Base-by-base conservation (phyloP, 768 basidiomycete genomes). In the Boletus sp. region DNA sequence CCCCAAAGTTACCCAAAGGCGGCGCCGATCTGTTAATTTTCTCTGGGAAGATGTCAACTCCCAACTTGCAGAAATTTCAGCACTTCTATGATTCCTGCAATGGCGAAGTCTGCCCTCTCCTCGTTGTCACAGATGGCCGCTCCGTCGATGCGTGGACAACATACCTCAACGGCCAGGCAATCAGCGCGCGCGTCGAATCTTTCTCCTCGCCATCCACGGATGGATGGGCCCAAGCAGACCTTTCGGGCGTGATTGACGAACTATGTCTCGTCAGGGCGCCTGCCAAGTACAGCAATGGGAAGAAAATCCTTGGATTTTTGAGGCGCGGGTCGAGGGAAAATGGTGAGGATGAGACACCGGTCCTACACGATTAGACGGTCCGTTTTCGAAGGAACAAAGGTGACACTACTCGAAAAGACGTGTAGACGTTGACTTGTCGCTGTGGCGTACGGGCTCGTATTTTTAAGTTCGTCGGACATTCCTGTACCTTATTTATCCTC, bases 21-120 rank as follows among this genome's bases (percentile, higher is more conserved):
- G 57, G 37, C 33, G 69, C 68, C 12, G 68, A 70, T 55, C 48
- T 69, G 15, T 50, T 69, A 41, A 56, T 69, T 39, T 69, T 69
- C 14, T 7, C 60, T 5, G 67, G 64, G 40, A 48, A n/a, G 10
- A 44, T 42, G 59, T 47, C 58, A 6, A 47, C 41, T 5, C 11
- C 3, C 5, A 70, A 68, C 29, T 15, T 36, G 39, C 54, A 42
- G 44, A 54, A 8, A 15, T 53, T 67, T 3, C 20, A 15, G 6
- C 30, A 36, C 0, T 69, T 66, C 50, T 66, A 70, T 32, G 7
- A 37, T 11, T 45, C 54, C 8, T 70, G 57, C 47, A 37, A 33
- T 15, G 67, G 67, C 29, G 68, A 70, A 12, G 50, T 68, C 32
- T 64, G 66, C n/a, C 67, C 67, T 39, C 35, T 70, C 24, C 59